A percentile compares a stretch with the other conserved stretches of the same genome.
Conservation (phyloP, 2,329 filamentous ascomycete species). For the Didymella glomerata region DNA sequence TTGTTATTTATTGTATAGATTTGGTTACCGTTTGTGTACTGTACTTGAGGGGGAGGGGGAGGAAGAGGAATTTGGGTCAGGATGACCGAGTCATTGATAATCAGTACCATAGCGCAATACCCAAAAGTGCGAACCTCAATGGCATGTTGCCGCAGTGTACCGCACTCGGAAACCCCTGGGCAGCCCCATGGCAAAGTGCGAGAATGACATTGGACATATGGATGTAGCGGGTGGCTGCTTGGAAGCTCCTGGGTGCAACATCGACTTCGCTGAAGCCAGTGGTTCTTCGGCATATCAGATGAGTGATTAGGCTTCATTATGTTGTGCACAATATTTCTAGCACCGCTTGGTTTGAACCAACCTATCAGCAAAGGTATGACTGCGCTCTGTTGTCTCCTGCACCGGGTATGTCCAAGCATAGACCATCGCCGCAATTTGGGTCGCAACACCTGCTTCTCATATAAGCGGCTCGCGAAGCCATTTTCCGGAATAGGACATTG, state of each 20-base stretch:
- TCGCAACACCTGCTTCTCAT: not conserved
- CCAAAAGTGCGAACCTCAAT: not conserved
- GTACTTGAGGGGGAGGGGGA: not conserved
- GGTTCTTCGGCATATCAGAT: too few species aligned
- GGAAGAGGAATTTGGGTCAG: not conserved
- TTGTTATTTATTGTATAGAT: slow-evolving; percentile 3
- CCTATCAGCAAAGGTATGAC: not conserved
- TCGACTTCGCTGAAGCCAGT: too few species aligned
- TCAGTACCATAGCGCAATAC: slow-evolving; percentile 4
- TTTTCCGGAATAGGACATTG: slow-evolving; percentile 1
- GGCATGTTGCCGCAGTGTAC: not conserved
- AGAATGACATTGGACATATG: too few species aligned
- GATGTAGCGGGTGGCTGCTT: too few species aligned
- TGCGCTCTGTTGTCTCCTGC: too few species aligned
- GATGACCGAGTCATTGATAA: not conserved
- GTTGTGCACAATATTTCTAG: too few species aligned
- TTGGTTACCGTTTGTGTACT: not conserved
- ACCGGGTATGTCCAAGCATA: not conserved
- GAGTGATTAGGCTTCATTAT: too few species aligned
- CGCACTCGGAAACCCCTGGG: too few species aligned
- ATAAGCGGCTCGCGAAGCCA: slow-evolving; percentile 3
- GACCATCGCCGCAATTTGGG: not conserved
- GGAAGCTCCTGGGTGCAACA: too few species aligned
- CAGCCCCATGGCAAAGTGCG: too few species aligned
- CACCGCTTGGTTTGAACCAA: too few species aligned